phyloP scores from a whole-genome alignment of 2,329 filamentous ascomycete genomes.

The Teratosphaeria pseudoeucalypti region DNA sequence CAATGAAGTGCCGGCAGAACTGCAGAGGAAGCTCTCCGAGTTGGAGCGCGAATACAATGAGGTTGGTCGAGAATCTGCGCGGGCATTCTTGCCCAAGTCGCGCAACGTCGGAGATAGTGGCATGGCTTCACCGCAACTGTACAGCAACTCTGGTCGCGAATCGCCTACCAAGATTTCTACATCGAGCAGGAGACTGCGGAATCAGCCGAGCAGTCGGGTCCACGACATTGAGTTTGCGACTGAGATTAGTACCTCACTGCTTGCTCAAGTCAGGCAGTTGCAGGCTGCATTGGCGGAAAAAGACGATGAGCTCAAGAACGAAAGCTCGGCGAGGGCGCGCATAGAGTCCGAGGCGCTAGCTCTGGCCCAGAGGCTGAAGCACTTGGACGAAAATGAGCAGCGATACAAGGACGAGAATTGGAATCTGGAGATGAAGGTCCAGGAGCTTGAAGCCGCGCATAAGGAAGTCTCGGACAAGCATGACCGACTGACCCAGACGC shows the following conservation, averaged over 20 bases:
- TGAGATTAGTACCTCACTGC: slow-evolving; percentile 88
- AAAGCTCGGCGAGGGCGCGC: slow-evolving; percentile 63
- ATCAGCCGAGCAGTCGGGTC: slow-evolving; percentile 76
- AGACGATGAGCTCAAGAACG: slow-evolving; percentile 71
- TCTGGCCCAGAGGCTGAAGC: slow-evolving; percentile 68
- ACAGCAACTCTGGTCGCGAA: slow-evolving; percentile 71
- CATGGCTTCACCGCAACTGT: slow-evolving; percentile 34
- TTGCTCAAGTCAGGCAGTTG: slow-evolving; percentile 86
- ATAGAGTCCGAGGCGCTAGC: slow-evolving; percentile 75
- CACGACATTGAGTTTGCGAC: slow-evolving; percentile 98
- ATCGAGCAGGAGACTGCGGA: slow-evolving; percentile 69
- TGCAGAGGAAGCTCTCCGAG: slow-evolving; percentile 72
- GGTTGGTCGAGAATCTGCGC: slow-evolving; percentile 76
- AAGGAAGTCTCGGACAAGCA: slow-evolving; percentile 74
- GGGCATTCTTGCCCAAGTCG: slow-evolving; percentile 75
- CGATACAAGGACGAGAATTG: slow-evolving; percentile 98
- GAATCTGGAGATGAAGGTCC: slow-evolving; percentile 86
- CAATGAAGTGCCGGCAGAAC: slow-evolving; percentile 64
- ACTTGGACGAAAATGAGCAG: slow-evolving; percentile 85
- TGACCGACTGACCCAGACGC: slow-evolving; percentile 63
- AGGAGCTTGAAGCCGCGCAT: slow-evolving; percentile 64
- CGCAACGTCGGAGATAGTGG: slow-evolving; percentile 4
- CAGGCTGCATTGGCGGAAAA: slow-evolving; percentile 77
- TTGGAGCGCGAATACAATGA: slow-evolving; percentile 95
- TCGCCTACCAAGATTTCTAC: slow-evolving; percentile 85